Conservation (phyloP, 2,329 filamentous ascomycete species). For the Fonsecaea pugnacius region DNA sequence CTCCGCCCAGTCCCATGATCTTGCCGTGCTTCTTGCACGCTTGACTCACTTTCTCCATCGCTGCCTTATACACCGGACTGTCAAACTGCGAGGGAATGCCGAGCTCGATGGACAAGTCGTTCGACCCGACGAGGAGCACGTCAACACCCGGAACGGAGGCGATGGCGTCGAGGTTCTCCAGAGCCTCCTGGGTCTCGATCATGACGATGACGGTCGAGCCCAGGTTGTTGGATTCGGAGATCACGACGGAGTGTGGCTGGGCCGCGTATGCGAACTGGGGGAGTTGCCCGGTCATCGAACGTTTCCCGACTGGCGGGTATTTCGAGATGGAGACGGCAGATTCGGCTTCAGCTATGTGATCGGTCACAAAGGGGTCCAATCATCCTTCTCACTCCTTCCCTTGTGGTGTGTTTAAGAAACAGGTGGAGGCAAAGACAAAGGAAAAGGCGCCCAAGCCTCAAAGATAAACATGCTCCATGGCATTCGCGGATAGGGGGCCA, state of each 20-base stretch:
- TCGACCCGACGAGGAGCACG: slow-evolving; percentile 26
- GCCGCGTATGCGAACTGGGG: slow-evolving; percentile 22
- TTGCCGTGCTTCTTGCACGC: slow-evolving; percentile 20
- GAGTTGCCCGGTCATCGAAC: slow-evolving; percentile 25
- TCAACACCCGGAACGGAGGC: slow-evolving; percentile 27
- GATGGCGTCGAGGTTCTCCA: slow-evolving; percentile 27
- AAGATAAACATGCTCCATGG: background rate
- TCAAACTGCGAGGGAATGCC: slow-evolving; percentile 26
- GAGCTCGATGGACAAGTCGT: slow-evolving; percentile 26
- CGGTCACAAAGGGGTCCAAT: background rate
- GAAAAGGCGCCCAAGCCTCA: background rate
- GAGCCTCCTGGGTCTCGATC: slow-evolving; percentile 27
- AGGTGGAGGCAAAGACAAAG: background rate
- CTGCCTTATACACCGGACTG: slow-evolving; percentile 7
- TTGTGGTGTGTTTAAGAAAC: background rate
- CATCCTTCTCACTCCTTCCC: background rate
- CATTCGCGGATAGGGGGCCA: background rate
- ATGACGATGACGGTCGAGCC: slow-evolving; percentile 29
- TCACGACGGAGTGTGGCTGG: background rate
- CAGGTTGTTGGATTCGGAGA: slow-evolving; percentile 5
- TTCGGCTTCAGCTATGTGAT: slow-evolving; percentile 16
- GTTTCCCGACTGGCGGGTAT: slow-evolving; percentile 23
- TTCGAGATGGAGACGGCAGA: slow-evolving; percentile 19
- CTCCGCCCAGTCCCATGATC: slow-evolving; percentile 18
- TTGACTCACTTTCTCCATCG: slow-evolving; percentile 16